Evolutionary conservation across 352 stramenopile species (phyloP).

Genomic region (Paralagenidium karlingii): DNA sequence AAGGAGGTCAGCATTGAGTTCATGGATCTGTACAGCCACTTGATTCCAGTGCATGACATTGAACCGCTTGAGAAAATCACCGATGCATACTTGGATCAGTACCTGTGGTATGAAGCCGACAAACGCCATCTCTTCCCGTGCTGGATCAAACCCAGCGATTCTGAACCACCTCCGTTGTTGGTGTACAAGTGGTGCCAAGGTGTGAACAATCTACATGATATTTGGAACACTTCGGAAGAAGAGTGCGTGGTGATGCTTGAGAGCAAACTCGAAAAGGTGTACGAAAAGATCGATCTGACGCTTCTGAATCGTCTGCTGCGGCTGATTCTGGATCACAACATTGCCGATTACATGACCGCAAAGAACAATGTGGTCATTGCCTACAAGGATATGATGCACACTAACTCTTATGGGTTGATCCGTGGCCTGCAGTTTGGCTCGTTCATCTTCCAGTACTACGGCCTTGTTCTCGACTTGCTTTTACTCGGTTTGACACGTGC

Average conservation of each 20-base stretch:
- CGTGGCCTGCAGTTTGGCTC: slow-evolving; percentile 95
- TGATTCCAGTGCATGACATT: slow-evolving; percentile 98
- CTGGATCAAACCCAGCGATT: slow-evolving; percentile 99
- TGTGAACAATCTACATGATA: slow-evolving; percentile 98
- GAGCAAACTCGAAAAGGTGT: slow-evolving; percentile 98
- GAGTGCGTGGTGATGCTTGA: slow-evolving; percentile 99
- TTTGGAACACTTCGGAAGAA: slow-evolving; percentile 97
- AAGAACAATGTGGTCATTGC: slow-evolving; percentile 99
- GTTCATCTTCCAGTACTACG: slow-evolving; percentile 99
- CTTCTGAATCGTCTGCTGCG: slow-evolving; percentile 96
- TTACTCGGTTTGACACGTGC: slow-evolving; percentile 95
- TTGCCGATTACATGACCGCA: slow-evolving; percentile 99
- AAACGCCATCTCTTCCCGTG: slow-evolving; percentile 99
- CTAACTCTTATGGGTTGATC: slow-evolving; percentile 99
- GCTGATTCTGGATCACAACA: slow-evolving; percentile 99
- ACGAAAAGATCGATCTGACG: slow-evolving; percentile 99
- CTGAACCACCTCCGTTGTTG: slow-evolving; percentile 95
- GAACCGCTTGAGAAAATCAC: slow-evolving; percentile 99
- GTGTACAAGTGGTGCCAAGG: slow-evolving; percentile 99
- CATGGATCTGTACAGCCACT: slow-evolving; percentile 99
- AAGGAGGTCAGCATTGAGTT: slow-evolving; percentile 99
- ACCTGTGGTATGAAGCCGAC: slow-evolving; percentile 99
- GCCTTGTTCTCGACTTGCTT: slow-evolving; percentile 97
- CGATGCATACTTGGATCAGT: slow-evolving; percentile 99
- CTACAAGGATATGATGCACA: slow-evolving; percentile 99